These are phyloP conservation scores for Sporothrix curviconia DNA, from an alignment of 2,329 filamentous ascomycete species.

Conservation along the genomic window DNA sequence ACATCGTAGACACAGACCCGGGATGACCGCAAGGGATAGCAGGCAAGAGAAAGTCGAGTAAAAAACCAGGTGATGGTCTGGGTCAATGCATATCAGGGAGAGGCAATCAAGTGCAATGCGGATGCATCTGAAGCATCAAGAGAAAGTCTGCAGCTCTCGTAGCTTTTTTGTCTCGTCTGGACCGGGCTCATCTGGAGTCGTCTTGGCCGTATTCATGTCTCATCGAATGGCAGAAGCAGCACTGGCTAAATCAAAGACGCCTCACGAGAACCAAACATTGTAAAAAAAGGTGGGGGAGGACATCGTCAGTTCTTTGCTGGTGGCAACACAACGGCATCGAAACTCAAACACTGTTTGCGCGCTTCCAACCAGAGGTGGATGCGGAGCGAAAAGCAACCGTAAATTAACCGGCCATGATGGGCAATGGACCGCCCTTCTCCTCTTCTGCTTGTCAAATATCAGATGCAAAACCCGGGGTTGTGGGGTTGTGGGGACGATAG, in stretches of 20 bases:
- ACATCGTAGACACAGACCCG: not conserved
- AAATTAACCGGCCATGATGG: not conserved
- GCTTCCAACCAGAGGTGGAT: too few species aligned
- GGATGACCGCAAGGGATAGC: not conserved
- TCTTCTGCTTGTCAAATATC: not conserved
- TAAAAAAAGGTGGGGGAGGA: too few species aligned
- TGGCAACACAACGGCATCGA: not conserved
- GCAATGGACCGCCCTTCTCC: too few species aligned
- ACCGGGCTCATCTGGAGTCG: not conserved
- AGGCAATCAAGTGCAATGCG: not conserved
- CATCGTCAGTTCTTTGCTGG: too few species aligned
- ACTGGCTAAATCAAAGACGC: slow-evolving; percentile 3
- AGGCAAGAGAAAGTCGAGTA: too few species aligned
- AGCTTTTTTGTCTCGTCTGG: not conserved
- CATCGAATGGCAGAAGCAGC: not conserved
- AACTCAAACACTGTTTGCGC: not conserved
- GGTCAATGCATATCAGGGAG: not conserved
- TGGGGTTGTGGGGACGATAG: too few species aligned
- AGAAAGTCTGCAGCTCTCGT: not conserved
- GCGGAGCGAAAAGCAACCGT: too few species aligned
- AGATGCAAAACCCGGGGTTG: not conserved
- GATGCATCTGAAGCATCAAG: not conserved
- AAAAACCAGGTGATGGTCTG: not conserved
- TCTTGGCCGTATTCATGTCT: not conserved
- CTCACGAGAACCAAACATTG: not conserved